phyloP scores from a whole-genome alignment of 805 yeast genomes.

The Zygotorulaspora danielsina region DNA sequence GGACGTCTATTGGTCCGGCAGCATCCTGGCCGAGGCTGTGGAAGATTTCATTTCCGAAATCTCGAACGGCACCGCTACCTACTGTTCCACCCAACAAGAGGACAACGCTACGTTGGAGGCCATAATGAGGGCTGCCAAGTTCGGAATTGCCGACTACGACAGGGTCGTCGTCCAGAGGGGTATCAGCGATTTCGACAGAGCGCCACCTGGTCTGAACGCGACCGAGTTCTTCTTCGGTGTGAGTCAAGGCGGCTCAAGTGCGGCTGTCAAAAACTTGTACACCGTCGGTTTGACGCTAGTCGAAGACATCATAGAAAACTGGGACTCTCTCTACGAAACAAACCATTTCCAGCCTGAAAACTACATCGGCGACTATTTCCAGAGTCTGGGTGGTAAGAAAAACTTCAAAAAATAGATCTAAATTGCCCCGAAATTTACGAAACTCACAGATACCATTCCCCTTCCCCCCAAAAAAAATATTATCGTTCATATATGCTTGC shows the following conservation, averaged over 20 bases:
- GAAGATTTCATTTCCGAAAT: constrained; percentile 44
- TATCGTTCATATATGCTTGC: background rate
- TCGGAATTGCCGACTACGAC: constrained; percentile 52
- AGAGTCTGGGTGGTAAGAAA: constrained; percentile 47
- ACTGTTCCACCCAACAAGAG: constrained; percentile 63
- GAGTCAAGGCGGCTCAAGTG: constrained; percentile 48
- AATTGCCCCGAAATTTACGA: no score
- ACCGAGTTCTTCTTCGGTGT: constrained; percentile 48
- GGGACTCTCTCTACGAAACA: constrained; percentile 37
- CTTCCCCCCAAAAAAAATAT: no score
- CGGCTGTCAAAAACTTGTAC: constrained; percentile 49
- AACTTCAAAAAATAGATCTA: constrained; percentile 26
- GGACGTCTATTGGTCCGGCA: constrained; percentile 58
- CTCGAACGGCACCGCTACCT: constrained; percentile 56
- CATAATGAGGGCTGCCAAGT: constrained; percentile 48
- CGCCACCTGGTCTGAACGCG: constrained; percentile 43
- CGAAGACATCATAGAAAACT: constrained; percentile 48
- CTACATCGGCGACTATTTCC: constrained; percentile 59
- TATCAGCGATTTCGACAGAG: constrained; percentile 54
- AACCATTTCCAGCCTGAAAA: constrained; percentile 42
- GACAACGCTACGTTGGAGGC: constrained; percentile 64
- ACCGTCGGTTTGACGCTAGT: constrained; percentile 53
- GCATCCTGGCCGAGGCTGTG: constrained; percentile 47
- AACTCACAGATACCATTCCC: no score
- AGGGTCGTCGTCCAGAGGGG: constrained; percentile 59